Evolutionary conservation across 2,329 filamentous ascomycete species (phyloP).

Genomic region (Chlorencoelia australis): DNA sequence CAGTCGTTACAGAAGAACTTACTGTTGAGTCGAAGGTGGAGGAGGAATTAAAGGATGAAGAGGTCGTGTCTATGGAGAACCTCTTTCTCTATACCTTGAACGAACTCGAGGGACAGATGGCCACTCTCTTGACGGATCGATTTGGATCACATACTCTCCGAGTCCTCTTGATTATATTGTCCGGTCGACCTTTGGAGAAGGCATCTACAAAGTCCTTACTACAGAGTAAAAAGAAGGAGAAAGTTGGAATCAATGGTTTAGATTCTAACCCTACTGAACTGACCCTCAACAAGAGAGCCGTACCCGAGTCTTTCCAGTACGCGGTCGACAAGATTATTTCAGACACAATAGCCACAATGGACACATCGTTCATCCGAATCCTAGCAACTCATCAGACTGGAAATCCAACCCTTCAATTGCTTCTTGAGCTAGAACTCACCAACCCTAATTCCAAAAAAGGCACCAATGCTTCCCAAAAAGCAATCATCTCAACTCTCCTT

Average conservation of each 20-base stretch:
- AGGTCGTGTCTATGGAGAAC: conserved; percentile 67
- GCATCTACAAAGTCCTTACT: conserved; percentile 61
- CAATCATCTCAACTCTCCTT: conserved; percentile 67
- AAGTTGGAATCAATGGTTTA: conserved; percentile 52
- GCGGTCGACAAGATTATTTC: conserved; percentile 75
- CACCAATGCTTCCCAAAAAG: conserved; percentile 37
- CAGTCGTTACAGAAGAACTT: conserved; percentile 66
- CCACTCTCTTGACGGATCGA: conserved; percentile 68
- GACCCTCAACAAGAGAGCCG: conserved; percentile 39
- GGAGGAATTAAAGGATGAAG: conserved; percentile 40
- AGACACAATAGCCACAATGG: conserved; percentile 64
- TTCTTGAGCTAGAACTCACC: conserved; percentile 77
- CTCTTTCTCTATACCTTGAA: conserved; percentile 75
- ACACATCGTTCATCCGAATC: conserved; percentile 70
- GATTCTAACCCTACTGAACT: conserved; percentile 40
- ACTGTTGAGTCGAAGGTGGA: conserved; percentile 33
- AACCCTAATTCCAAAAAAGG: conserved; percentile 58
- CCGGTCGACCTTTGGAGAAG: conserved; percentile 69
- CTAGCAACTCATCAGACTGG: conserved; percentile 83
- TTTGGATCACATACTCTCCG: conserved; percentile 89
- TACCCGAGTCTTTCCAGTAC: conserved; percentile 68
- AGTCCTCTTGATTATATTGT: conserved; percentile 75
- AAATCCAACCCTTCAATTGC: conserved; percentile 84
- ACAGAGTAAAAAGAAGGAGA: conserved; percentile 88
- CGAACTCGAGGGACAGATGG: conserved; percentile 78